Evolutionary conservation across 116 monocot species (phyloP).

Genomic region (Dioscorea cayenensis): DNA sequence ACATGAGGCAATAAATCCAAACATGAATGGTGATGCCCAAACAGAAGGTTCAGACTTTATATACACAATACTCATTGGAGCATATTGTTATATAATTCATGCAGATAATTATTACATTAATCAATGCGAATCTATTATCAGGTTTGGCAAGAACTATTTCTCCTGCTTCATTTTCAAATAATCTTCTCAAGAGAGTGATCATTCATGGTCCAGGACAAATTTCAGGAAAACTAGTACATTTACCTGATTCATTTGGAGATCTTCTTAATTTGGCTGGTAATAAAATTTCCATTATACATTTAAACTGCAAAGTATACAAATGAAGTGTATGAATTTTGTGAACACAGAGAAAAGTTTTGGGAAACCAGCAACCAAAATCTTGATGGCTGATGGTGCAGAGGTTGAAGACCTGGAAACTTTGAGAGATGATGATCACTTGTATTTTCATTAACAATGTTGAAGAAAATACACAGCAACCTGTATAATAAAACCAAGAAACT

Average conservation of each 20-base stretch:
- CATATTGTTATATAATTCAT: too few relatives aligned
- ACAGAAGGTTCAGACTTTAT: background rate
- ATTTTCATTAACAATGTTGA: background rate
- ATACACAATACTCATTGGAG: background rate
- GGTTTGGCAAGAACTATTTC: background rate
- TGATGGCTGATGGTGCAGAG: slow-evolving; percentile 39
- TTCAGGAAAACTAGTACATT: slow-evolving; percentile 36
- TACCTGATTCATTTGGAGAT: slow-evolving; percentile 61
- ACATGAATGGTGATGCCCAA: background rate
- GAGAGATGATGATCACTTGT: slow-evolving; percentile 48
- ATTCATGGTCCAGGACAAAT: slow-evolving; percentile 44
- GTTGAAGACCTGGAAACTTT: slow-evolving; percentile 38
- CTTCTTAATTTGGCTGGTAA: slow-evolving; percentile 59
- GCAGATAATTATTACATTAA: too few relatives aligned
- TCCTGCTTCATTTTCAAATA: background rate
- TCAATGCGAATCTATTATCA: slow-evolving; percentile 3
- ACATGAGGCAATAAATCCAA: background rate
- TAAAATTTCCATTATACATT: slow-evolving; percentile 1
- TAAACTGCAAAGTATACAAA: background rate
- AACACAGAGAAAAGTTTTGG: slow-evolving; percentile 36
- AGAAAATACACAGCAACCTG: too few relatives aligned
- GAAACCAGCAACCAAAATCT: slow-evolving; percentile 17
- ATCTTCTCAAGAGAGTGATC: slow-evolving; percentile 29
- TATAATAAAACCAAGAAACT: too few relatives aligned
- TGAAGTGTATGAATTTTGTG: background rate